Conservation (phyloP, 129 eudicot species). For the Flaveria linearis region DNA sequence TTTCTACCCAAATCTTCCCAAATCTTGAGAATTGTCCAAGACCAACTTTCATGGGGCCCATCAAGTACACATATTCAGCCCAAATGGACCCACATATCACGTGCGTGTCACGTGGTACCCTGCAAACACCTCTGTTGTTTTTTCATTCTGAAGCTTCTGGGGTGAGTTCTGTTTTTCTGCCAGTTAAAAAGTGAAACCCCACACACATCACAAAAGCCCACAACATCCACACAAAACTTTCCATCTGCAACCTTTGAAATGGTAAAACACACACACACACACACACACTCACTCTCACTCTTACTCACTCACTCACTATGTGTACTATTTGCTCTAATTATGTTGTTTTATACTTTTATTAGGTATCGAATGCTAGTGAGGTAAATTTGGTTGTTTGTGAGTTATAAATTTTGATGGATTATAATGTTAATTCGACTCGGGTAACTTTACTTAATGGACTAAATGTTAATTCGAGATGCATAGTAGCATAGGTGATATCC, state of each 20-base stretch:
- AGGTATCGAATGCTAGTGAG: neutral
- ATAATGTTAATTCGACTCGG: too few relatives aligned
- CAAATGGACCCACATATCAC: constrained; percentile 40
- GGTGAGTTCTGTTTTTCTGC: constrained; percentile 46
- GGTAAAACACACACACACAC: constrained; percentile 36
- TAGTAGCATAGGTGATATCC: too few relatives aligned
- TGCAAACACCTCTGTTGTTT: constrained; percentile 39
- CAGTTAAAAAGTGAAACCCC: constrained; percentile 46
- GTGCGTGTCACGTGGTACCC: constrained; percentile 47
- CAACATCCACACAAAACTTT: constrained; percentile 48
- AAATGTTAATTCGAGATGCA: neutral
- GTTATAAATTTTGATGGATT: neutral
- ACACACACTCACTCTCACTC: constrained; percentile 23
- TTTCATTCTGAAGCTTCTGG: constrained; percentile 46
- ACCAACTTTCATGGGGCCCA: constrained; percentile 40
- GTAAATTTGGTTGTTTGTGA: neutral
- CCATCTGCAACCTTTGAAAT: constrained; percentile 53
- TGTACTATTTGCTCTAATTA: constrained; percentile 32
- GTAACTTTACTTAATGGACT: neutral
- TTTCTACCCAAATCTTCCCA: constrained; percentile 38
- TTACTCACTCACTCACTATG: constrained; percentile 23
- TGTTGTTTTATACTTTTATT: constrained; percentile 9
- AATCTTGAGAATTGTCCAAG: constrained; percentile 46
- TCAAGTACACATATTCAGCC: constrained; percentile 41
- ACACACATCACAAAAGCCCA: constrained; percentile 42